These are phyloP conservation scores for Fusarium robinianum DNA, from an alignment of 2,329 filamentous ascomycete genomes.

Conservation along the genomic window DNA sequence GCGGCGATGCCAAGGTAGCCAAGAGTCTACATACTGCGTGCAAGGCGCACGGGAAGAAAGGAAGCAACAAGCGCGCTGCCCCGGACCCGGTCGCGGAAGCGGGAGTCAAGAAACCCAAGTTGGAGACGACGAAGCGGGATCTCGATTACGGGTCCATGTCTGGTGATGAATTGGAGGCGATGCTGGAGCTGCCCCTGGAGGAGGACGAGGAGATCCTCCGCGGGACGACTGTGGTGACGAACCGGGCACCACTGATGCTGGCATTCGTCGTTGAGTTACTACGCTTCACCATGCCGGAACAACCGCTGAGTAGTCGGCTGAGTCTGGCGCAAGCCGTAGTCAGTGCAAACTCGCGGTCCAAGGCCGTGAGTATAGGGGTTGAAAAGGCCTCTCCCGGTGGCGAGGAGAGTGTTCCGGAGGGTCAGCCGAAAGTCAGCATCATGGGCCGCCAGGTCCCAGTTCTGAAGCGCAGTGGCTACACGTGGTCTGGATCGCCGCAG, in stretches of 20 bases:
- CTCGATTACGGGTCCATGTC: slow-evolving; percentile 48
- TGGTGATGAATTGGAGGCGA: slow-evolving; percentile 65
- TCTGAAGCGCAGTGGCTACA: slow-evolving; percentile 77
- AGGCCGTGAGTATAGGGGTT: slow-evolving; percentile 75
- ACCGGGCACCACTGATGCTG: slow-evolving; percentile 79
- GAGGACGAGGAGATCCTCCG: slow-evolving; percentile 64
- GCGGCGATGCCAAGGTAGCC: slow-evolving; percentile 53
- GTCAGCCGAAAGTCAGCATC: slow-evolving; percentile 73
- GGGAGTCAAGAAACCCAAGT: slow-evolving; percentile 39
- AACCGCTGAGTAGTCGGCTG: slow-evolving; percentile 80
- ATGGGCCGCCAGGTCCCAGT: slow-evolving; percentile 76
- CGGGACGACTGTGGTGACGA: slow-evolving; percentile 66
- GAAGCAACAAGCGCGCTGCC: slow-evolving; percentile 38
- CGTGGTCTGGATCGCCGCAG: slow-evolving; percentile 39
- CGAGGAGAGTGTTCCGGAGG: slow-evolving; percentile 72
- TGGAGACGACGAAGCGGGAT: slow-evolving; percentile 43
- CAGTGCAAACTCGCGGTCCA: slow-evolving; percentile 76
- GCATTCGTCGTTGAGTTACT: slow-evolving; percentile 77
- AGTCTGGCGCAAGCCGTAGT: slow-evolving; percentile 85
- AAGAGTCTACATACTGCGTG: slow-evolving; percentile 58
- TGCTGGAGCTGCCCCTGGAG: slow-evolving; percentile 62
- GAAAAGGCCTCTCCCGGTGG: slow-evolving; percentile 67
- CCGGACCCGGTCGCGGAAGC: slow-evolving; percentile 19
- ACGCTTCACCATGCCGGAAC: slow-evolving; percentile 81
- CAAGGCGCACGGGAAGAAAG: slow-evolving; percentile 55